These are phyloP conservation scores for Scutellaria minor DNA, from an alignment of 257 asterid species.

Conservation along the genomic window DNA sequence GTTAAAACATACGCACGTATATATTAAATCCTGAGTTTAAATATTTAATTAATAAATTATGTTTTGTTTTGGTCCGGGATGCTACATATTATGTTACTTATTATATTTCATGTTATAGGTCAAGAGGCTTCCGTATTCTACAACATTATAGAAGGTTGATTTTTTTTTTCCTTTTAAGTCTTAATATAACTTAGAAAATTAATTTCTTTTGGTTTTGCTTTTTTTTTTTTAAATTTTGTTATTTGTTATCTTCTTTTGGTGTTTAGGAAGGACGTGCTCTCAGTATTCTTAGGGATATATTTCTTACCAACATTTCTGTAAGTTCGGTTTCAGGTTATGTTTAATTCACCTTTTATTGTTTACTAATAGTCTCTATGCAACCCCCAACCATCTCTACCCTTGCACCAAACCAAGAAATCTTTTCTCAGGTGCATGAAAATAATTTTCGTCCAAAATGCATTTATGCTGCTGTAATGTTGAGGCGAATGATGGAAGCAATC, in stretches of 20 bases:
- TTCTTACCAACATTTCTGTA: conserved; percentile 87
- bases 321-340: conserved; percentile 39
- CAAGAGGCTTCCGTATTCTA: conserved; percentile 42
- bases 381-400: background rate
- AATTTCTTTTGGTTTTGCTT: conserved; percentile 8
- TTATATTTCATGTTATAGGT: conserved; percentile 54
- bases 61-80: no score
- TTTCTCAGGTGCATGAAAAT: conserved; percentile 57
- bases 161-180: conserved; percentile 9
- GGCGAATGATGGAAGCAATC: conserved; percentile 97
- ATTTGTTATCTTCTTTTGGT: conserved; percentile 26
- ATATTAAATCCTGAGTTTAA: no score
- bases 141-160: conserved; percentile 47
- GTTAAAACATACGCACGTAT: no score
- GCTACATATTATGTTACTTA: conserved; percentile 27
- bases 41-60: no score
- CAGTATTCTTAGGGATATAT: conserved; percentile 60
- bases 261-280: conserved; percentile 74
- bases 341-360: conserved; percentile 16
- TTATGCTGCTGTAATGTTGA: conserved; percentile 92
- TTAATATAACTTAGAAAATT: conserved; percentile 10
- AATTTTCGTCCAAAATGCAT: conserved; percentile 94
- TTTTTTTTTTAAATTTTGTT: conserved; percentile 11
- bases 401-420: background rate
- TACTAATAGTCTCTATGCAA: conserved; percentile 23